Evolutionary conservation across 2,329 filamentous ascomycete species (phyloP).

Genomic region (Cadophora malorum): DNA sequence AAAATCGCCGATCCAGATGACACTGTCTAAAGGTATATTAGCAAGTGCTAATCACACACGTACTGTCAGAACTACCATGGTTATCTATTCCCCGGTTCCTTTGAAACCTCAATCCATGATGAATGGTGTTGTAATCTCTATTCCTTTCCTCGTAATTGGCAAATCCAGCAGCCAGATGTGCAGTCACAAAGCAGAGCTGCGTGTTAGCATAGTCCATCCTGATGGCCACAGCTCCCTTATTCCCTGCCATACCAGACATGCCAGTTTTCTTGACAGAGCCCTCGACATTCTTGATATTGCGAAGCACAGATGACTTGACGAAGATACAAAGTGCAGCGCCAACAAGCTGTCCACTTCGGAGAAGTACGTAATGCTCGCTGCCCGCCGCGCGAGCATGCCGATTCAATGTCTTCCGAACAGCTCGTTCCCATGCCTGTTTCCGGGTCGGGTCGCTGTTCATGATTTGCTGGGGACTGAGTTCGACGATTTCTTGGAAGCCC

Average conservation of each 20-base stretch:
- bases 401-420: conserved; percentile 81
- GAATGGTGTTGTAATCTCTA: conserved; percentile 74
- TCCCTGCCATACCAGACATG: conserved; percentile 95
- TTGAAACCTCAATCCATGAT: conserved; percentile 86
- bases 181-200: conserved; percentile 92
- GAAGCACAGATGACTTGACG: conserved; percentile 78
- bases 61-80: conserved; percentile 63
- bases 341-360: conserved; percentile 92
- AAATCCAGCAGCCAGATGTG: conserved; percentile 94
- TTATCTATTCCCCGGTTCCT: conserved; percentile 90
- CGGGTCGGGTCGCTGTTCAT: conserved; percentile 95
- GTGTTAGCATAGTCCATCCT: conserved; percentile 94
- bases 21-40: conserved; percentile 59
- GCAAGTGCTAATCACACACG: conserved; percentile 2
- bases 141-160: conserved; percentile 97
- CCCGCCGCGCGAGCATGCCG: conserved; percentile 67
- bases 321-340: conserved; percentile 93
- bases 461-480: conserved; percentile 95
- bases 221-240: conserved; percentile 97
- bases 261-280: conserved; percentile 93
- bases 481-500: conserved; percentile 98
- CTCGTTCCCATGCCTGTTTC: conserved; percentile 84
- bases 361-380: conserved; percentile 82
- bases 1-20: conserved; percentile 97
- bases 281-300: conserved; percentile 93